Evolutionary conservation across 1,139 yeast genomes (phyloP).

Genomic region (Candida glucosophila): DNA sequence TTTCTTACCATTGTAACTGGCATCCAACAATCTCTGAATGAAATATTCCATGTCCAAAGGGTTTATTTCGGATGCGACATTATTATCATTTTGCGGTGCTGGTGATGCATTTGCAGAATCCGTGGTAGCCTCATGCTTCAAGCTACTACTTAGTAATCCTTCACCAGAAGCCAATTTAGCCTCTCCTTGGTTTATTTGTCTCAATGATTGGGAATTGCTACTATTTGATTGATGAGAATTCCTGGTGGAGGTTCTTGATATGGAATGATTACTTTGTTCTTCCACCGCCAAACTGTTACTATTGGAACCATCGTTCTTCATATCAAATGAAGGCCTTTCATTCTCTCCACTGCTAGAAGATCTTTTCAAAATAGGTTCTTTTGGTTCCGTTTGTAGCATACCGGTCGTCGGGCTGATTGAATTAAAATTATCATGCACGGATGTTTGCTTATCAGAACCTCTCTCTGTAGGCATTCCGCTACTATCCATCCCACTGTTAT

Average conservation of each 20-base stretch:
- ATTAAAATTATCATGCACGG: no score
- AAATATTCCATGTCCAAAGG: slow-evolving; percentile 78
- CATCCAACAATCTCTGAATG: slow-evolving; percentile 83
- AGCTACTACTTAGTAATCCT: no score
- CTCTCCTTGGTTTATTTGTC: no score
- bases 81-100: no score
- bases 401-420: no score
- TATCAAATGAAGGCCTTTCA: slow-evolving; percentile 4
- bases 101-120: no score
- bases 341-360: slow-evolving; percentile 27
- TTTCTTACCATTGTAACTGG: slow-evolving; percentile 90
- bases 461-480: slow-evolving; percentile 1
- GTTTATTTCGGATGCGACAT: no score
- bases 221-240: slow-evolving; percentile 27
- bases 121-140: no score
- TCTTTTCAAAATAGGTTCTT: slow-evolving; percentile 52
- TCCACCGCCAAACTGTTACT: slow-evolving; percentile 3
- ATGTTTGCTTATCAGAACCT: no score
- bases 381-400: slow-evolving; percentile 62
- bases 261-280: slow-evolving; percentile 1
- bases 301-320: slow-evolving; percentile 1
- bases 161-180: no score
- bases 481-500: background rate
- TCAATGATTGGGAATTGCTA: no score
- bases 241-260: slow-evolving; percentile 27